These are phyloP conservation scores for Schizosaccharomyces cryophilus DNA, from an alignment of 805 yeast species.

Conservation along the genomic window DNA sequence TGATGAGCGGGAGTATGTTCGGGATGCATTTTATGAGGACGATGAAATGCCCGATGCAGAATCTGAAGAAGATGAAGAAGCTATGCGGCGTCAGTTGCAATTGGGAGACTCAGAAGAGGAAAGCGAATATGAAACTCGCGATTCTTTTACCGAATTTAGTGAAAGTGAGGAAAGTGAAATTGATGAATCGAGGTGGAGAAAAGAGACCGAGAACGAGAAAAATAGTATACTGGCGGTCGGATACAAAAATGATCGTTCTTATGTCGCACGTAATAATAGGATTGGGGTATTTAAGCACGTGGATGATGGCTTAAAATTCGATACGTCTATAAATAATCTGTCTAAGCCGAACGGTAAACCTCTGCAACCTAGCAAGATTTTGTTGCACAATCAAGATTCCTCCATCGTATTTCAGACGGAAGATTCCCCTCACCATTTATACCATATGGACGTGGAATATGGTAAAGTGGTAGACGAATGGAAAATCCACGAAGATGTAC, in stretches of 20 bases:
- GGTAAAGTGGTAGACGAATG: constrained; percentile 79
- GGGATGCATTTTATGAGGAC: constrained; percentile 19
- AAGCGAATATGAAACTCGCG: constrained; percentile 13
- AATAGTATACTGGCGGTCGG: constrained; percentile 55
- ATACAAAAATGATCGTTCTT: constrained; percentile 42
- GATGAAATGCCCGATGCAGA: background rate
- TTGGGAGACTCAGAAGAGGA: constrained; percentile 11
- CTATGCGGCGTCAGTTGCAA: constrained; percentile 15
- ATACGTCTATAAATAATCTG: constrained; percentile 43
- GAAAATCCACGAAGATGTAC: constrained; percentile 25
- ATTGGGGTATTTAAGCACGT: constrained; percentile 56
- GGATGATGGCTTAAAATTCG: constrained; percentile 27
- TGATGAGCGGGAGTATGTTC: constrained; percentile 30
- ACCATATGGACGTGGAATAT: constrained; percentile 51
- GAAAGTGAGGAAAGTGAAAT: constrained; percentile 9
- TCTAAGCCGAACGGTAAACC: constrained; percentile 24
- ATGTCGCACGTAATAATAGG: constrained; percentile 53
- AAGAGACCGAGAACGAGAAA: constrained; percentile 15
- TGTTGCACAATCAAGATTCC: constrained; percentile 58
- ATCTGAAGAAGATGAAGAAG: constrained; percentile 10
- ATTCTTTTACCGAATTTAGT: constrained; percentile 16
- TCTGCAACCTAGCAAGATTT: constrained; percentile 35
- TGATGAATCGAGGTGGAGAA: constrained; percentile 7
- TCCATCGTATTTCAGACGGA: constrained; percentile 40
- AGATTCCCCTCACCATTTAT: constrained; percentile 22